Evolutionary conservation across 495 filamentous ascomycete genomes (phyloP), one percentile per base, ranked within the genome.

Genomic region (Aspergillus heteromorphus): DNA sequence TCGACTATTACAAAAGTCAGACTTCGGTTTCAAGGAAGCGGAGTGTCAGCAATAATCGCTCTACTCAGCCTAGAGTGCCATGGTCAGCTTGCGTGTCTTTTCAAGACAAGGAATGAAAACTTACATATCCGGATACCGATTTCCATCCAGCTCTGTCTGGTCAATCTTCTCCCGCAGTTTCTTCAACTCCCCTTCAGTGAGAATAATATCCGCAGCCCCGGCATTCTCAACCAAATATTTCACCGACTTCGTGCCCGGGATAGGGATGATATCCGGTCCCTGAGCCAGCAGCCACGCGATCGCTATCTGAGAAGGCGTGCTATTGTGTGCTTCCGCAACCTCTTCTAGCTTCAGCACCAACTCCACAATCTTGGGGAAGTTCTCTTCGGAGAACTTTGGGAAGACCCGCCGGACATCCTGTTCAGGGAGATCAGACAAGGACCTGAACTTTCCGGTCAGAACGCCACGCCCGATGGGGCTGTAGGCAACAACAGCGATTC

Each of bases 401-500:
- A 53, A 29, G 3, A 48, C 31, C 30, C 36, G 31, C 29, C 52
- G 71, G n/a, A 73, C 67, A 57, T 83, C 79, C 0, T 50, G 53
- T 1, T 67, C 69, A 8, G 59, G 61, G 56, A 85, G 69, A 50
- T 83, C 80, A 10, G 65, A 69, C 0, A 48, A 62, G 3, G 65
- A 72, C 30, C 64, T 62, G 64, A 79, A 71, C 2, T 70, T 50
- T 4, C 80, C 82, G 1, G 75, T 78, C 21, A 88, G 60, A 14
- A 87, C 64, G 13, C 85, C 85, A 2, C 74, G 77, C 1, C 83
- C 83, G 5, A 88, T 70, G 0, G 87, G 86, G 16, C 71, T 78
- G 65, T 83, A 87, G 0, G 82, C 82, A 0, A 88, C 73, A 7
- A 83, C 66, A 0, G 83, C 70, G 16, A 86, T 67, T 9, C 83